Base-by-base conservation (phyloP, 1,284 basidiomycete genomes). In the Ustilago shanxiensis region DNA sequence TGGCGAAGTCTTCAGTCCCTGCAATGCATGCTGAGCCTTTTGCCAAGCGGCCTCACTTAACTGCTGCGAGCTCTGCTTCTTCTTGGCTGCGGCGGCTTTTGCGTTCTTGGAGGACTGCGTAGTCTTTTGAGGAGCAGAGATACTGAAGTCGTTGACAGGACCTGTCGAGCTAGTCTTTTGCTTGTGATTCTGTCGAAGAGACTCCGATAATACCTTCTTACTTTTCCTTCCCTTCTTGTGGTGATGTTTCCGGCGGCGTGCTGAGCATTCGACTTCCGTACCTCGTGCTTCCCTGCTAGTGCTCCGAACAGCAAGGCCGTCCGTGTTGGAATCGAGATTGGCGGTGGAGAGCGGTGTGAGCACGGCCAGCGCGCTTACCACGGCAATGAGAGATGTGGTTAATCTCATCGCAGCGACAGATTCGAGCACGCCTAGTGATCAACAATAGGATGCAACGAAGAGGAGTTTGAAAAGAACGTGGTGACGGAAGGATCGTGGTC, bases 351-450 rank as follows among this genome's bases (percentile, higher is more conserved):
- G 54, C 4, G 70, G 64, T n/a, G 60, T 37, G 26, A 72, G 49
- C 26, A 64, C 47, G 49, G 65, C 60, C 31, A 72, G 60, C 39
- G 70, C 41, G 47, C 70, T 53, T 5, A 59, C 52, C 20, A 64
- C 33, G 3, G 53, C 67, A n/a, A 54, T 49, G 13, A 72, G 26
- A 2, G 53, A n/a, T 14, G 60, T 26, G 16, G 64, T 29, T 35
- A 63, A 14, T 44, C 58, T 71, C 68, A 71, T 71, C 10, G 35
- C 13, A 22, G 47, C 11, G 3, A 45, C 24, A 49, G 47, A 24
- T 28, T n/a, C 13, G 47, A 49, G 22, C 47, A 24, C 26, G 26
- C 18, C 37, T 55, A 13, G n/a, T 29, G 28, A 24, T 45, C 18
- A 16, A 44, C 11, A 20, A 29, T 14, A 24, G 16, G 22, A n/a